Evolutionary conservation across 805 yeast genomes (phyloP), one percentile per base, ranked within the genome.

Genomic region (Candida odintsovae): DNA sequence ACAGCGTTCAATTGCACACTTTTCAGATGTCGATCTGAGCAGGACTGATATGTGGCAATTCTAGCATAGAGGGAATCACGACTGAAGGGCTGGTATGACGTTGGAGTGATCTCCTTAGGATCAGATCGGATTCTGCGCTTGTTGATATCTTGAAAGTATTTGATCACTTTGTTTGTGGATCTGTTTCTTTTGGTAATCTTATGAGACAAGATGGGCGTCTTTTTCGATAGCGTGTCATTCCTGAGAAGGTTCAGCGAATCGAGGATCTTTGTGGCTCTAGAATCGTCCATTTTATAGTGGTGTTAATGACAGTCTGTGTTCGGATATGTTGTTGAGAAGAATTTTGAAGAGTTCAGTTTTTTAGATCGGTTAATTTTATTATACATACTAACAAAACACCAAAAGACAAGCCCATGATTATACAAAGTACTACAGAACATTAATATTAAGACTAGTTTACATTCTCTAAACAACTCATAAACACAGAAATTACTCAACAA

Each of bases 401-500:
- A n/a, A n/a, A n/a, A n/a, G n/a, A n/a, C n/a, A n/a, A n/a, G n/a
- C n/a, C n/a, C n/a, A n/a, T n/a, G n/a, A n/a, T 28, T 15, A 28
- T 7, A 25, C 10, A 25, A 25, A 25, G 12, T 25, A 25, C 28
- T 8, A 25, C 28, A 25, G 10, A 25, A 25, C 3, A 33, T n/a
- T 20, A 33, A 33, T 16, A 18, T 2, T 7, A 6, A 18, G 36
- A 33, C 20, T 33, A 18, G 16, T 33, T 33, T 16, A 33, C 36
- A 33, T 33, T 33, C 20, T 33, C 36, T 33, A 16, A 33, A 28
- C 15, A 28, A 33, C 8, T 33, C 36, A 33, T 33, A 16, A 16
- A 11, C 20, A 16, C 19, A 36, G 19, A 36, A 18, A 43, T 43
- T 38, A 26, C 43, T 52, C 51, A 21, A 58, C 52, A 36, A 57